A percentile compares a stretch with the other conserved stretches of the same genome.
Conservation (phyloP, 257 asterid species). For the Capsicum chinense region DNA sequence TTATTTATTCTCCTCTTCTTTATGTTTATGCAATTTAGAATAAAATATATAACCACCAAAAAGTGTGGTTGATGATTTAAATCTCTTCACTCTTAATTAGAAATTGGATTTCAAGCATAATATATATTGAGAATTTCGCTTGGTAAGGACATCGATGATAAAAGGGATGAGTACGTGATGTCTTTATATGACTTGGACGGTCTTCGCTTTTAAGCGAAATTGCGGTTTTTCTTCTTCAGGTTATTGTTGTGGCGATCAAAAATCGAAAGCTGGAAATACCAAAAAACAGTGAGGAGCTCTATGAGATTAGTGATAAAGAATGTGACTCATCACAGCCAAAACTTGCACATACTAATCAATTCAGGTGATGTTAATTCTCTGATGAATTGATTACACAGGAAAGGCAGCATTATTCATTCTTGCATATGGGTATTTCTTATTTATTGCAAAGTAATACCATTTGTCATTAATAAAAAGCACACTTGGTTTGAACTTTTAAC, state of each 20-base stretch:
- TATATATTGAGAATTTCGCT: too few species aligned
- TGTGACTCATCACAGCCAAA: constrained; percentile 40
- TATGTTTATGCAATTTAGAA: neutral
- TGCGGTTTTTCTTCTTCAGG: constrained; percentile 39
- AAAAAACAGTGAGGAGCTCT: constrained; percentile 52
- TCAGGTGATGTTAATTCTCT: constrained; percentile 52
- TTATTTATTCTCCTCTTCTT: neutral
- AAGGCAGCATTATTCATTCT: neutral
- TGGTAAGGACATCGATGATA: too few species aligned
- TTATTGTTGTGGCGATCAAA: constrained; percentile 59
- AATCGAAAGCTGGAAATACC: constrained; percentile 54
- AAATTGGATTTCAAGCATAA: too few species aligned
- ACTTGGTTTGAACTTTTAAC: neutral
- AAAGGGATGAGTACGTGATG: too few species aligned
- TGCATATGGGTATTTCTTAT: neutral
- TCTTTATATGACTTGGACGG: too few species aligned
- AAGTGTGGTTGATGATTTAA: too few species aligned
- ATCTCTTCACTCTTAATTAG: neutral
- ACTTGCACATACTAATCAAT: constrained; percentile 69
- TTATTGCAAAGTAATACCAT: neutral
- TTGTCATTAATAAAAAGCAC: neutral
- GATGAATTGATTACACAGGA: neutral
- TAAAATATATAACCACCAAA: neutral
- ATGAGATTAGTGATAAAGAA: constrained; percentile 69
- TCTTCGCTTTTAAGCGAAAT: neutral